phyloP scores from a whole-genome alignment of 2,329 filamentous ascomycete species.

The Cladosporium oxysporum region DNA sequence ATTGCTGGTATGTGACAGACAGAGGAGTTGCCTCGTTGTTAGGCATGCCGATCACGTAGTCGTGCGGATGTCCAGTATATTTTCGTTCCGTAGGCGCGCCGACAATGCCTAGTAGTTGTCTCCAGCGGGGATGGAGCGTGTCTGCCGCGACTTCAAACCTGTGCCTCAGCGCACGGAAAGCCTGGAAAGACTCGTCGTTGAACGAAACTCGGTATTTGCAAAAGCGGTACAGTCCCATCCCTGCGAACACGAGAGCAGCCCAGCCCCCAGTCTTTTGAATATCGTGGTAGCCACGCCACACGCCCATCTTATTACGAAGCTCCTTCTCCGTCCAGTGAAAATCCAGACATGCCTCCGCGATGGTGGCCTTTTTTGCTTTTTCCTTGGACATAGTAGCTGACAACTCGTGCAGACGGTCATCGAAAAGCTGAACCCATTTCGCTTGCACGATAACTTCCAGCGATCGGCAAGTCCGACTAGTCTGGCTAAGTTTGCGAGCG shows the following conservation, averaged over 20 bases:
- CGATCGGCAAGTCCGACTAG: slow-evolving; percentile 57
- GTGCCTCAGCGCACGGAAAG: slow-evolving; percentile 47
- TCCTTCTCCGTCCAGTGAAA: slow-evolving; percentile 61
- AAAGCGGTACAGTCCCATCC: slow-evolving; percentile 60
- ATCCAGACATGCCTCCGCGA: slow-evolving; percentile 56
- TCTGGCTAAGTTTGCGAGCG: slow-evolving; percentile 48
- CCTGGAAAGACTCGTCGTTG: slow-evolving; percentile 52
- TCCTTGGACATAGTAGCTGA: slow-evolving; percentile 34
- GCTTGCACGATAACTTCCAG: slow-evolving; percentile 62
- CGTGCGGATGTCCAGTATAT: slow-evolving; percentile 54
- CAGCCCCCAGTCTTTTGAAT: slow-evolving; percentile 60
- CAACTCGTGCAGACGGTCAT: slow-evolving; percentile 50
- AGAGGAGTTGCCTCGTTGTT: slow-evolving; percentile 49
- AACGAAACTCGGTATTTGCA: slow-evolving; percentile 59
- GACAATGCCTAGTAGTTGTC: slow-evolving; percentile 51
- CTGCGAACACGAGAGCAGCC: slow-evolving; percentile 58
- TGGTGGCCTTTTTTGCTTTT: slow-evolving; percentile 54
- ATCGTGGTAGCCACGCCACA: slow-evolving; percentile 62
- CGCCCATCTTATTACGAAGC: slow-evolving; percentile 53
- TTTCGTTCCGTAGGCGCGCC: slow-evolving; percentile 44
- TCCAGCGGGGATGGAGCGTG: slow-evolving; percentile 45
- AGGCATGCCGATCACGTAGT: slow-evolving; percentile 51
- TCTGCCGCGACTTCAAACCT: slow-evolving; percentile 44
- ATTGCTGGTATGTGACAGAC: slow-evolving; percentile 49
- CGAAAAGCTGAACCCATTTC: slow-evolving; percentile 58